Percentiles rank a stretch among this genome's conserved stretches.
phyloP scores from a whole-genome alignment of 768 basidiomycete species.

The Leccinum disarticulatum region DNA sequence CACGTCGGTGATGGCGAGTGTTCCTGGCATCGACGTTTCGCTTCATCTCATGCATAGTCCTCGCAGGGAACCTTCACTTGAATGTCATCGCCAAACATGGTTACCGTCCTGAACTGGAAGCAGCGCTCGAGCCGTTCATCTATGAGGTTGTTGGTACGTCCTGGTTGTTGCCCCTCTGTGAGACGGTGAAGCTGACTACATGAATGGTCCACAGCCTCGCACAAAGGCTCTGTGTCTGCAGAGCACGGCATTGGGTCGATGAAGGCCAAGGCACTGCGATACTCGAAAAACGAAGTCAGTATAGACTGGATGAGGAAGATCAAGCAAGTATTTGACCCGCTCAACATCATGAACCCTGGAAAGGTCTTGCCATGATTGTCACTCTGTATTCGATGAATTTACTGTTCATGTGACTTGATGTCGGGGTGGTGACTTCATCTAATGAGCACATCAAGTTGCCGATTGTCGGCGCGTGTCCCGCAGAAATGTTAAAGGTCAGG shows the following conservation, averaged over 20 bases:
- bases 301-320: conserved; percentile 90
- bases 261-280: conserved; percentile 88
- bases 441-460: conserved; percentile 7
- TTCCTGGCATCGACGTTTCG: not conserved
- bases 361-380: conserved; percentile 55
- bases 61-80: conserved; percentile 85
- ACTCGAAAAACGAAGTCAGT: conserved; percentile 78
- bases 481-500: conserved; percentile 9
- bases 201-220: conserved; percentile 47
- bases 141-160: conserved; percentile 85
- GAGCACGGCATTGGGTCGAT: conserved; percentile 97
- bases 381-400: not conserved
- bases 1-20: conserved; percentile 92
- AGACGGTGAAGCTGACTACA: conserved; percentile 1
- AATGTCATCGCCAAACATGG: conserved; percentile 77
- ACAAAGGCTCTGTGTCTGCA: conserved; percentile 91
- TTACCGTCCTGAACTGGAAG: conserved; percentile 82
- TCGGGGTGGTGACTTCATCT: not conserved
- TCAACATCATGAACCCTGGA: conserved; percentile 90
- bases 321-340: conserved; percentile 86
- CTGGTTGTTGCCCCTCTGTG: not conserved
- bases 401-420: not conserved
- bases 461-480: conserved; percentile 7
- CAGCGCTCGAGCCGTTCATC: conserved; percentile 90
- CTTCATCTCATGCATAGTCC: conserved; percentile 1